Evolutionary conservation across 2,329 filamentous ascomycete genomes (phyloP).

Genomic region (Fusarium sp.): DNA sequence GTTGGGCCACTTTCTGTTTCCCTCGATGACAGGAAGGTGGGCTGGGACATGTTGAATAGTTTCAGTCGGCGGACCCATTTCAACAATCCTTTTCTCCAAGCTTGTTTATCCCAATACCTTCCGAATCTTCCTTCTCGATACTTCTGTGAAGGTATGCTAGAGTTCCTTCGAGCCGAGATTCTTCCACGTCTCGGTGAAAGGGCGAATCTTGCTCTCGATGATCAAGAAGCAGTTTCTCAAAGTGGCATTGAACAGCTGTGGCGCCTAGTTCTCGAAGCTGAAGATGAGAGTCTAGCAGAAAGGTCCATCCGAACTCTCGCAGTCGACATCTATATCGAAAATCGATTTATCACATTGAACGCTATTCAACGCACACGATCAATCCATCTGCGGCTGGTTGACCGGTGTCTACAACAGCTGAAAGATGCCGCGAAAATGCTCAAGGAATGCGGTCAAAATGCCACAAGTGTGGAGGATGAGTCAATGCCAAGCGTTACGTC

Average conservation of each 20-base stretch:
- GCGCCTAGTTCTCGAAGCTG: slow-evolving; percentile 80
- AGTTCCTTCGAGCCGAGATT: slow-evolving; percentile 70
- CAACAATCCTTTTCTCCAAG: slow-evolving; percentile 65
- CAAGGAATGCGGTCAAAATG: slow-evolving; percentile 61
- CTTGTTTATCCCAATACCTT: slow-evolving; percentile 68
- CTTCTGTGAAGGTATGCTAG: slow-evolving; percentile 71
- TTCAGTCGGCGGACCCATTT: slow-evolving; percentile 55
- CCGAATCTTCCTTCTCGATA: slow-evolving; percentile 67
- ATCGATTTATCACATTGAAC: slow-evolving; percentile 62
- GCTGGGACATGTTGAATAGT: slow-evolving; percentile 75
- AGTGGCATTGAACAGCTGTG: slow-evolving; percentile 80
- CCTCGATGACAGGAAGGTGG: slow-evolving; percentile 70
- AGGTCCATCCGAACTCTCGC: slow-evolving; percentile 78
- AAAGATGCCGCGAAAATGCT: slow-evolving; percentile 69
- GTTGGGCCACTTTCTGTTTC: slow-evolving; percentile 74
- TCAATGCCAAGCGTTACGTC: slow-evolving; percentile 65
- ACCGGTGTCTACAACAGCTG: slow-evolving; percentile 79
- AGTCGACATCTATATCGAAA: slow-evolving; percentile 75
- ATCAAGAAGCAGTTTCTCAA: slow-evolving; percentile 64
- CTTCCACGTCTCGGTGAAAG: slow-evolving; percentile 61
- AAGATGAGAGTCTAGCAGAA: slow-evolving; percentile 73
- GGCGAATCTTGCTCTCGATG: slow-evolving; percentile 62
- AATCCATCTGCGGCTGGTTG: slow-evolving; percentile 77
- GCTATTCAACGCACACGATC: slow-evolving; percentile 64
- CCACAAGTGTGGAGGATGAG: slow-evolving; percentile 61